Evolutionary conservation across 148 eudicot genomes (phyloP).

Genomic region (Selenicereus undatus): DNA sequence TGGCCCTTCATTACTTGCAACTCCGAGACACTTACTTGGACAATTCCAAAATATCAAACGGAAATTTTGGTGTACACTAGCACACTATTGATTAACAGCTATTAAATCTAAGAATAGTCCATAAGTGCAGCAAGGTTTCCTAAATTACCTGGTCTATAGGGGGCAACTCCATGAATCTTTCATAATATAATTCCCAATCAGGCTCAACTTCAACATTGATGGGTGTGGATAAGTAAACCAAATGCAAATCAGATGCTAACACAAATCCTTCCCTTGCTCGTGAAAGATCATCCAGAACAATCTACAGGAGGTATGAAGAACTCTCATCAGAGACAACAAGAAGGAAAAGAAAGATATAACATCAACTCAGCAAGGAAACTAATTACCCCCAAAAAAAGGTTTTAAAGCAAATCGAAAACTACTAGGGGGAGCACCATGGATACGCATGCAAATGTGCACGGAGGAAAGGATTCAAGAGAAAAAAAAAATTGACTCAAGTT

Average conservation of each 20-base stretch:
- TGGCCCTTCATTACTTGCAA: neutral
- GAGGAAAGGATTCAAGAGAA: neutral
- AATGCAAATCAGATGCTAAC: conserved; percentile 96
- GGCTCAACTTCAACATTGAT: conserved; percentile 98
- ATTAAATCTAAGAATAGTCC: neutral
- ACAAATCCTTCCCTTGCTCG: conserved; percentile 99
- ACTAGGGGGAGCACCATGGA: neutral
- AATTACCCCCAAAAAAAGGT: neutral
- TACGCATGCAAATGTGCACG: neutral
- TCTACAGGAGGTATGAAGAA: conserved; percentile 31
- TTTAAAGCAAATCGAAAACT: neutral
- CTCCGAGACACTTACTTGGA: too few species aligned
- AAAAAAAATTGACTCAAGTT: neutral
- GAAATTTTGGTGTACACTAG: neutral
- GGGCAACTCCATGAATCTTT: conserved; percentile 85
- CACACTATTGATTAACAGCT: neutral
- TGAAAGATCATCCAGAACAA: conserved; percentile 93
- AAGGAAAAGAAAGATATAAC: conserved; percentile 4
- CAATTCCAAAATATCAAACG: neutral
- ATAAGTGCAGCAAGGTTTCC: neutral
- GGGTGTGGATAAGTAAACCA: conserved; percentile 94
- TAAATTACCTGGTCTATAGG: conserved; percentile 77
- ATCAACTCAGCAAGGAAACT: neutral
- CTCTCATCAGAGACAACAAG: conserved; percentile 1
- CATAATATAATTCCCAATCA: conserved; percentile 96